Conservation (phyloP, 768 basidiomycete species). For the Rhodotorula diobovata region DNA sequence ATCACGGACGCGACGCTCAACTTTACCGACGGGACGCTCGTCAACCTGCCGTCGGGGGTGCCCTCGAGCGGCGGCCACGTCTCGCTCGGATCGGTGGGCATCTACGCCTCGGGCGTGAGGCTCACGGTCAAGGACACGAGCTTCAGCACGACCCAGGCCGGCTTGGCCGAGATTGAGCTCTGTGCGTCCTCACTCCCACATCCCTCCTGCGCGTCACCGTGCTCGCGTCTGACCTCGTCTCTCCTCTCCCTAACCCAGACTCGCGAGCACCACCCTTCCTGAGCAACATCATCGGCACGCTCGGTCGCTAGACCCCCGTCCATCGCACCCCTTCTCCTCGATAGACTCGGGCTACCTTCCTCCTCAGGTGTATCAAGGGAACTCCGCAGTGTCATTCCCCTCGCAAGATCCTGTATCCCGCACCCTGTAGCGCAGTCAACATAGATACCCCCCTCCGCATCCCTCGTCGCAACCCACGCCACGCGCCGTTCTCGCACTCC, state of each 20-base stretch:
- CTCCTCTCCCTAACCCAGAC: background rate
- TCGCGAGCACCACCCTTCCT: background rate
- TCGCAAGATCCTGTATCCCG: too few relatives aligned
- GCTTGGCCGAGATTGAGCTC: constrained; percentile 29
- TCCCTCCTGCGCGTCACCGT: too few relatives aligned
- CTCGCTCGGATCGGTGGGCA: constrained; percentile 19
- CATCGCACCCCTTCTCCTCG: too few relatives aligned
- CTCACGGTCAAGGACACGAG: constrained; percentile 17
- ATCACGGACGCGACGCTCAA: constrained; percentile 7
- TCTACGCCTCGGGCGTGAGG: constrained; percentile 8
- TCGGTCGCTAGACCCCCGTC: background rate
- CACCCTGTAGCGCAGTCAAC: too few relatives aligned
- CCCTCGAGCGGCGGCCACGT: constrained; percentile 13
- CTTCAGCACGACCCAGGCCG: constrained; percentile 4
- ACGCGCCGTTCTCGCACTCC: too few relatives aligned
- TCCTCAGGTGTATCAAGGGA: too few relatives aligned
- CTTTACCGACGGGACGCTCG: constrained; percentile 11
- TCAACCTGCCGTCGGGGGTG: constrained; percentile 14
- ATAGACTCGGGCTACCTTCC: too few relatives aligned
- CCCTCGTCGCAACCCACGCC: too few relatives aligned
- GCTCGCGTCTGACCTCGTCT: background rate
- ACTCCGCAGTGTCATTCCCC: too few relatives aligned
- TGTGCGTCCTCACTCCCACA: background rate
- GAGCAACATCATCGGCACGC: constrained; percentile 13
- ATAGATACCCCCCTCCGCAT: too few relatives aligned